Evolutionary conservation across 768 basidiomycete genomes (phyloP), one percentile per base, ranked within the genome.

Genomic region (Calvatia gigantea): DNA sequence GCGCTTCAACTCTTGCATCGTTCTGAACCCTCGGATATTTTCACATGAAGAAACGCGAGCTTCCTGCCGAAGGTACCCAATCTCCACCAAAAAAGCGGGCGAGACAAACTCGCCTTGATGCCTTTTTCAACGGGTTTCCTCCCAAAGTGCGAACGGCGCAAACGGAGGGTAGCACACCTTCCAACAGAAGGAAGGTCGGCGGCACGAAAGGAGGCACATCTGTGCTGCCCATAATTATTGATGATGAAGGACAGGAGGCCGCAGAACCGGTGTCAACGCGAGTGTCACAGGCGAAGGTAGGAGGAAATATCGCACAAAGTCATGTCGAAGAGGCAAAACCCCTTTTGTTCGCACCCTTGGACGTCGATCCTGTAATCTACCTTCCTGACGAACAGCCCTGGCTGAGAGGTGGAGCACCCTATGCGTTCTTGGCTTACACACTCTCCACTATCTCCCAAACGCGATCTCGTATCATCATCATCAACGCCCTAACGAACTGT

Each of bases 401-500:
- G 76, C 61, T 67, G 5, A 60, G 70, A 8, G 49, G 48, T 33
- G 65, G 75, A 4, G 79, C 82, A 3, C 88, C 89, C 0, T 93
- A 89, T 67, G 78, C 86, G 2, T 88, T 90, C 65, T 77, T 93
- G 23, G 80, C 80, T 1, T 81, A 84, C 62, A 75, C 86, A 1
- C 76, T 93, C 6, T 74, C 77, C 8, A 72, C 79, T 8, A 65
- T 92, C 21, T 81, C 82, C 2, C 68, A 76, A 44, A 93, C 91
- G 0, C 82, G 84, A 29, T 92, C 91, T 19, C 82, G 91, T 25
- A 87, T 84, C 48, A 65, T 74, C 31, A 91, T 92, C 52, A 67
- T 84, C 57, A 83, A 87, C 62, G 79, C 77, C 15, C 69, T 91
- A 54, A 86, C 86, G 33, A 96, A 95, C 62, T 77, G 87, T 27